Conservation (phyloP, 2,329 filamentous ascomycete species). For the Bipolaris cookei region DNA sequence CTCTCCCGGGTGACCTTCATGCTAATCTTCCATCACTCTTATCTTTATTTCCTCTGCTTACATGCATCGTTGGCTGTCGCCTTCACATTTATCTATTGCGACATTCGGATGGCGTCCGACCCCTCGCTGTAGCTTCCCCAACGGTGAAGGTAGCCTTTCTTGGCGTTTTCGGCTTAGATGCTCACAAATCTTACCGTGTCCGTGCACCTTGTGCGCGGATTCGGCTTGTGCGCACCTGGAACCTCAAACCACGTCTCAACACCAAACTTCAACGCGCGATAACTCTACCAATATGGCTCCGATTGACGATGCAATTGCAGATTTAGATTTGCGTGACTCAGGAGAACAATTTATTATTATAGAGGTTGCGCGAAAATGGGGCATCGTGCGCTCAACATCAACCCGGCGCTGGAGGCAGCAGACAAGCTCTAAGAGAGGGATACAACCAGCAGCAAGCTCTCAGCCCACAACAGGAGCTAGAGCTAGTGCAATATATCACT, state of each 20-base stretch:
- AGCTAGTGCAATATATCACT: too few species aligned
- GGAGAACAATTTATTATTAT: not conserved
- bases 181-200: not conserved
- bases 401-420: too few species aligned
- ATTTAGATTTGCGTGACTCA: not conserved
- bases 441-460: too few species aligned
- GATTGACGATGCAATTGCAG: not conserved
- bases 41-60: not conserved
- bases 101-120: not conserved
- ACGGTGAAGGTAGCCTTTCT: not conserved
- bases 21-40: not conserved
- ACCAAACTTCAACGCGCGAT: not conserved
- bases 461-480: too few species aligned
- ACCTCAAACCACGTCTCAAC: not conserved
- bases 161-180: not conserved
- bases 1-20: not conserved
- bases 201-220: too few species aligned
- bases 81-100: not conserved
- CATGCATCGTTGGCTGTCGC: not conserved
- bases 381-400: too few species aligned
- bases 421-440: too few species aligned
- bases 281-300: not conserved
- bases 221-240: too few species aligned
- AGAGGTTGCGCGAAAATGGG: not conserved
- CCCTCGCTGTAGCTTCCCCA: not conserved